Conservation (phyloP, 2,329 filamentous ascomycete species). For the Hawksworthiomyces lignivorus region DNA sequence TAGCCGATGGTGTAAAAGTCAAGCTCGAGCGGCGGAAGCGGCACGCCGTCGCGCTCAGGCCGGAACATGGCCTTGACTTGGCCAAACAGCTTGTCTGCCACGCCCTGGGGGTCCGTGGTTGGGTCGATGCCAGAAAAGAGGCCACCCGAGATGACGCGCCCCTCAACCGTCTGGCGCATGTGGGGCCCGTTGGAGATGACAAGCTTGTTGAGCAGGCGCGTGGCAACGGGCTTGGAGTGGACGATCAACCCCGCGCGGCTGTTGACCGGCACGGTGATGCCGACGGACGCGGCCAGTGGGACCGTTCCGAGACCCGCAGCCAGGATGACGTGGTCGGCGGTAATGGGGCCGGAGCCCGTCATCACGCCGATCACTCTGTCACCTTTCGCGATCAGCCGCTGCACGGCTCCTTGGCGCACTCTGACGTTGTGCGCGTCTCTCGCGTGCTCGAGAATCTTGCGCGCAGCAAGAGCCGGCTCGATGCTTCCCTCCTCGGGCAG, state of each 20-base stretch:
- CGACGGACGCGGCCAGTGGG: constrained; percentile 17
- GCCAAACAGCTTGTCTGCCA: constrained; percentile 18
- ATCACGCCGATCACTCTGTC: constrained; percentile 15
- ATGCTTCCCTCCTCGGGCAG: constrained; percentile 22
- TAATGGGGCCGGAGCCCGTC: constrained; percentile 10
- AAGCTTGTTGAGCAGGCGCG: constrained; percentile 16
- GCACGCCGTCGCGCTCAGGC: not conserved
- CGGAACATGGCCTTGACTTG: constrained; percentile 16
- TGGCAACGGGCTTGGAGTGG: constrained; percentile 19
- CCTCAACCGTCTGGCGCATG: constrained; percentile 23
- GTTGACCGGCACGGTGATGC: constrained; percentile 18
- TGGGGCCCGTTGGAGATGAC: constrained; percentile 20
- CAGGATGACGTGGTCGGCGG: constrained; percentile 23
- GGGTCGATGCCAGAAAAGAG: constrained; percentile 17
- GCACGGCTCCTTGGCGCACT: not conserved
- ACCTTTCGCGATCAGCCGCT: constrained; percentile 12
- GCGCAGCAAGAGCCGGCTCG: constrained; percentile 21
- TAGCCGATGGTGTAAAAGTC: constrained; percentile 23
- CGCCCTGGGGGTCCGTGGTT: constrained; percentile 11
- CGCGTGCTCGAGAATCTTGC: constrained; percentile 3
- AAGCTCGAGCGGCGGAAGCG: constrained; percentile 16
- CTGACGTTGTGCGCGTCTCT: not conserved
- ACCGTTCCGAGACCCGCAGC: constrained; percentile 23
- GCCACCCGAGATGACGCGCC: constrained; percentile 19
- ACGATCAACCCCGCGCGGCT: constrained; percentile 21